phyloP scores from a whole-genome alignment of 208 protist species.

The Leishmania braziliensis region DNA sequence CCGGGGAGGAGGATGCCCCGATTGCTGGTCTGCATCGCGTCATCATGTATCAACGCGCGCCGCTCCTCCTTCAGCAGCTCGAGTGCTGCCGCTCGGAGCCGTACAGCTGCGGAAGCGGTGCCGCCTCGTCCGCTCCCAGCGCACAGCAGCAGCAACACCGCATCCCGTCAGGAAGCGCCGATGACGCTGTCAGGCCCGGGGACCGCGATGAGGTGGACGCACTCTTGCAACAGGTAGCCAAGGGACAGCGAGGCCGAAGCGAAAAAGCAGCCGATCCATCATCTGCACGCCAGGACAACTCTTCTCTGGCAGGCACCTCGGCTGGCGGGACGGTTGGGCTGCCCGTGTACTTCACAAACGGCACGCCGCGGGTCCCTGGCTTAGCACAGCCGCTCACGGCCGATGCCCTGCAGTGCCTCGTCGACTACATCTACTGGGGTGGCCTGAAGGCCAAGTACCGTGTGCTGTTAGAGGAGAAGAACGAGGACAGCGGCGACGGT shows the following conservation, averaged over 20 bases:
- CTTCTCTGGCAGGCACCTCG: neutral
- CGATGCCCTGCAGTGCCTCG: conserved; percentile 57
- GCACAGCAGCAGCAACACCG: neutral
- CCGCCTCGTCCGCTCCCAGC: neutral
- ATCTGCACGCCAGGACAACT: neutral
- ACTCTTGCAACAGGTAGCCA: conserved; percentile 30
- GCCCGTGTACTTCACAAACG: conserved; percentile 68
- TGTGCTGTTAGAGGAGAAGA: conserved; percentile 50
- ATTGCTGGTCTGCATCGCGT: conserved; percentile 64
- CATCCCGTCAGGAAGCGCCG: neutral
- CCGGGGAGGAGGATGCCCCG: conserved; percentile 11
- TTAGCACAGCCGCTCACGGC: conserved; percentile 53
- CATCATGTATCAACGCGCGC: conserved; percentile 72
- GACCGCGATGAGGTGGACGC: conserved; percentile 34
- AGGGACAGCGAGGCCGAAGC: neutral
- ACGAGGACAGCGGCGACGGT: conserved; percentile 29
- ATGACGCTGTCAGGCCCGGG: neutral
- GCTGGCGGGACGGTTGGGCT: neutral
- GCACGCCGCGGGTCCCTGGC: conserved; percentile 65
- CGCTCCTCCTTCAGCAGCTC: conserved; percentile 62
- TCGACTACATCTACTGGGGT: conserved; percentile 78
- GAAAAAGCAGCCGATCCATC: neutral
- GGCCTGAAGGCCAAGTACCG: conserved; percentile 53
- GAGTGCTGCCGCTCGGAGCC: conserved; percentile 52
- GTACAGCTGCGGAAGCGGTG: neutral